Conservation (phyloP, 2,329 filamentous ascomycete species). For the Penicillium concentricum region DNA sequence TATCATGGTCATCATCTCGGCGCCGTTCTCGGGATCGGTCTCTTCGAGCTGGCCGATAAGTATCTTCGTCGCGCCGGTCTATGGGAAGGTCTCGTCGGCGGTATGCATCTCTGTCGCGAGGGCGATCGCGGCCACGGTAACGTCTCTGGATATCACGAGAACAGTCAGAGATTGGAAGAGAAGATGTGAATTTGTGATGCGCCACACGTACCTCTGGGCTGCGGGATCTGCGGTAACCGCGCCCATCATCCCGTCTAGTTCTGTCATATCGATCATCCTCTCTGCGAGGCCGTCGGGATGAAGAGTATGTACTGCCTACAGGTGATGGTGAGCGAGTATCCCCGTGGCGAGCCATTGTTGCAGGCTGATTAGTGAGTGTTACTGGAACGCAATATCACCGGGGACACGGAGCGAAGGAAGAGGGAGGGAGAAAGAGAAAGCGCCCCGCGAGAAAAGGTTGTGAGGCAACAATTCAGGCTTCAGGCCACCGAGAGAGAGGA, state of each 20-base stretch:
- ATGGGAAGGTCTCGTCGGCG: slow-evolving; percentile 69
- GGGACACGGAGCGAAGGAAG: slow-evolving; percentile 13
- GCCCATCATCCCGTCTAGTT: slow-evolving; percentile 52
- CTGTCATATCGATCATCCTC: slow-evolving; percentile 55
- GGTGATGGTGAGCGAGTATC: slow-evolving; percentile 84
- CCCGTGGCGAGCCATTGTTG: slow-evolving; percentile 60
- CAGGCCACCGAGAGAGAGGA: not conserved
- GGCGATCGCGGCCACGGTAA: slow-evolving; percentile 50
- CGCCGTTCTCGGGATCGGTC: slow-evolving; percentile 66
- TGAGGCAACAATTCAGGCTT: not conserved
- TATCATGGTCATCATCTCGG: slow-evolving; percentile 59
- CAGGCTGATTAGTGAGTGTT: slow-evolving; percentile 53
- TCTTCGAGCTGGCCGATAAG: slow-evolving; percentile 60
- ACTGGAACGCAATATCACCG: slow-evolving; percentile 39
- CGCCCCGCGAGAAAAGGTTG: not conserved
- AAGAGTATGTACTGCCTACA: slow-evolving; percentile 79
- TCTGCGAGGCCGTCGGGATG: slow-evolving; percentile 62
- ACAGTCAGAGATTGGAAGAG: slow-evolving; percentile 12
- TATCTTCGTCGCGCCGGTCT: slow-evolving; percentile 57
- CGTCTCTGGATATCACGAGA: slow-evolving; percentile 48
- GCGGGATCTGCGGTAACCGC: slow-evolving; percentile 47
- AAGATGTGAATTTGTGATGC: not conserved
- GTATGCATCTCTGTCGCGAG: slow-evolving; percentile 59
- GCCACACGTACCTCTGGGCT: slow-evolving; percentile 48
- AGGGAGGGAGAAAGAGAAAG: slow-evolving; percentile 3